These are phyloP conservation scores for Blastomyces gilchristii DNA, from an alignment of 2,329 filamentous ascomycete species.

Conservation along the genomic window DNA sequence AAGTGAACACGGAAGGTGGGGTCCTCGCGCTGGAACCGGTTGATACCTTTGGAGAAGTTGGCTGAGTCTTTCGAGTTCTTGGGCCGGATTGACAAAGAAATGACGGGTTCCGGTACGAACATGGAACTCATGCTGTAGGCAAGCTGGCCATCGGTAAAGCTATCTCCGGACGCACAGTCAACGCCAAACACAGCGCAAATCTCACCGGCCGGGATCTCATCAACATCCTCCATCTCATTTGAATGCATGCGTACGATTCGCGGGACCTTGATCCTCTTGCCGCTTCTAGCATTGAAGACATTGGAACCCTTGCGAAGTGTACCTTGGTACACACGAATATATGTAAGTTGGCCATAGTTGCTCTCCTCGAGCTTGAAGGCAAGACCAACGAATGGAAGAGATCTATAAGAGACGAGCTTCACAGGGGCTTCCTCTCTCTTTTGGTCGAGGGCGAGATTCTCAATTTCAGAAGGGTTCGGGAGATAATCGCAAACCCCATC, in stretches of 20 bases:
- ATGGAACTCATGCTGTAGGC: conserved; percentile 96
- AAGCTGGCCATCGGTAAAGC: conserved; percentile 86
- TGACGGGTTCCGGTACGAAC: conserved; percentile 93
- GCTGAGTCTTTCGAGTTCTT: conserved; percentile 85
- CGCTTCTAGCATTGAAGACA: conserved; percentile 84
- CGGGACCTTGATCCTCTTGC: conserved; percentile 93
- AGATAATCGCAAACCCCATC: conserved; percentile 95
- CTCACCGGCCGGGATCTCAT: conserved; percentile 86
- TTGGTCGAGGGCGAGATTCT: conserved; percentile 81
- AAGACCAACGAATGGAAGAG: conserved; percentile 84
- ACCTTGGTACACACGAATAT: conserved; percentile 96
- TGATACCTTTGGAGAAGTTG: conserved; percentile 98
- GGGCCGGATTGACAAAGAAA: conserved; percentile 93
- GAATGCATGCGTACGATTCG: conserved; percentile 99
- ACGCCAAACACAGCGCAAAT: conserved; percentile 98
- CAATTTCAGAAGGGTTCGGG: conserved; percentile 79
- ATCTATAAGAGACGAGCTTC: conserved; percentile 65
- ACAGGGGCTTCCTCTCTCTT: conserved; percentile 67
- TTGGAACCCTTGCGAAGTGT: conserved; percentile 77
- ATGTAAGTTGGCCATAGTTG: conserved; percentile 95
- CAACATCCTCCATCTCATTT: conserved; percentile 97
- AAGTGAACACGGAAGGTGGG: conserved; percentile 94
- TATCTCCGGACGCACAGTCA: conserved; percentile 94
- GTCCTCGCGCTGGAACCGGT: conserved; percentile 95
- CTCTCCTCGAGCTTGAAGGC: conserved; percentile 99